These are phyloP conservation scores for Alternaria metachromatica DNA, from an alignment of 2,329 filamentous ascomycete genomes.

Conservation along the genomic window DNA sequence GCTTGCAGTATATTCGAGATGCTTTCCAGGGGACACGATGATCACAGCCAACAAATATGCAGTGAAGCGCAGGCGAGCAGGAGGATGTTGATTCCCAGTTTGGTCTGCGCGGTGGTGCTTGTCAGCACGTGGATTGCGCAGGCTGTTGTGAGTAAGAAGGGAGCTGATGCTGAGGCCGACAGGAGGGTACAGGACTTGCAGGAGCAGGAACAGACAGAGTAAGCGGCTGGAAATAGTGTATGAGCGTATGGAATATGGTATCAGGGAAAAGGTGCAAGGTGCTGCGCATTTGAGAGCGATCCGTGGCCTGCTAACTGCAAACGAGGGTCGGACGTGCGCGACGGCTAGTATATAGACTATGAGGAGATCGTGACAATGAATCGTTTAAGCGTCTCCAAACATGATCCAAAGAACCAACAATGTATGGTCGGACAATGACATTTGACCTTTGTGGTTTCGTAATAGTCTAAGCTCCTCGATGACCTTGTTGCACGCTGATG, in stretches of 20 bases:
- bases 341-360: background rate
- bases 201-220: background rate
- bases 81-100: background rate
- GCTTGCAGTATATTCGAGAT: background rate
- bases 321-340: background rate
- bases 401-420: too few species aligned
- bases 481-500: too few species aligned
- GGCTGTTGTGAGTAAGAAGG: background rate
- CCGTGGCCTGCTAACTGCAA: background rate
- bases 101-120: background rate
- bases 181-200: background rate
- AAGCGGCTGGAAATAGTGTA: background rate
- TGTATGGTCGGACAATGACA: too few species aligned
- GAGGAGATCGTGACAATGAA: background rate
- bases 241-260: background rate
- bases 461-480: too few species aligned
- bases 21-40: background rate
- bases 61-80: background rate
- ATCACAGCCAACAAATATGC: background rate
- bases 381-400: too few species aligned
- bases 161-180: background rate
- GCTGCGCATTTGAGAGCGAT: background rate
- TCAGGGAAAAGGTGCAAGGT: background rate
- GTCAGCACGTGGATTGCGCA: background rate
- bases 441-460: too few species aligned